Evolutionary conservation across 2,329 filamentous ascomycete genomes (phyloP).

Genomic region (Elsinoe australis): DNA sequence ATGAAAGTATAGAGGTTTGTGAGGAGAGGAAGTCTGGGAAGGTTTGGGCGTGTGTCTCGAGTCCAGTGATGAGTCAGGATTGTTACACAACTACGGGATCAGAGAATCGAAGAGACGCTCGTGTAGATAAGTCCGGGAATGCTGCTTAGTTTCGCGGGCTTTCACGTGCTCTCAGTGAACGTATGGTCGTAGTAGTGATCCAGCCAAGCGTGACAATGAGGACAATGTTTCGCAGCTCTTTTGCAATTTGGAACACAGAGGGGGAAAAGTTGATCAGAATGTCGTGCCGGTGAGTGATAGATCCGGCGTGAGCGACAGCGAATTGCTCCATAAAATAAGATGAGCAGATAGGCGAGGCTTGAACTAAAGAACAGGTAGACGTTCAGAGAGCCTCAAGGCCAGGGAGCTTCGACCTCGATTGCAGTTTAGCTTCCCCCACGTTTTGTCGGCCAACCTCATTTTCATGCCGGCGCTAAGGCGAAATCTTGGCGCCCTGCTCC

Average conservation of each 20-base stretch:
- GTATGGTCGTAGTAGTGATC: slow-evolving; percentile 26
- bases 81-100: too few relatives aligned
- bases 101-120: too few relatives aligned
- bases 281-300: slow-evolving; percentile 46
- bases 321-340: slow-evolving; percentile 29
- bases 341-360: not conserved
- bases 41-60: too few relatives aligned
- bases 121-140: too few relatives aligned
- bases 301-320: slow-evolving; percentile 29
- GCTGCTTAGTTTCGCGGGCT: too few relatives aligned
- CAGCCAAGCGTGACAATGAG: slow-evolving; percentile 39
- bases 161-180: slow-evolving; percentile 21
- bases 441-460: slow-evolving; percentile 5
- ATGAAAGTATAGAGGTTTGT: too few relatives aligned
- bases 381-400: not conserved
- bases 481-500: not conserved
- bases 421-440: slow-evolving; percentile 4
- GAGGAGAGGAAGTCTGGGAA: too few relatives aligned
- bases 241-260: slow-evolving; percentile 40
- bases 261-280: slow-evolving; percentile 37
- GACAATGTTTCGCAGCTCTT: slow-evolving; percentile 46
- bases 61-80: too few relatives aligned
- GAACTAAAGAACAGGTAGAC: slow-evolving; percentile 14
- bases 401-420: not conserved
- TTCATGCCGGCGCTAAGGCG: not conserved